Conservation (phyloP, 768 basidiomycete genomes). For the Fistulinella prunicolor region DNA sequence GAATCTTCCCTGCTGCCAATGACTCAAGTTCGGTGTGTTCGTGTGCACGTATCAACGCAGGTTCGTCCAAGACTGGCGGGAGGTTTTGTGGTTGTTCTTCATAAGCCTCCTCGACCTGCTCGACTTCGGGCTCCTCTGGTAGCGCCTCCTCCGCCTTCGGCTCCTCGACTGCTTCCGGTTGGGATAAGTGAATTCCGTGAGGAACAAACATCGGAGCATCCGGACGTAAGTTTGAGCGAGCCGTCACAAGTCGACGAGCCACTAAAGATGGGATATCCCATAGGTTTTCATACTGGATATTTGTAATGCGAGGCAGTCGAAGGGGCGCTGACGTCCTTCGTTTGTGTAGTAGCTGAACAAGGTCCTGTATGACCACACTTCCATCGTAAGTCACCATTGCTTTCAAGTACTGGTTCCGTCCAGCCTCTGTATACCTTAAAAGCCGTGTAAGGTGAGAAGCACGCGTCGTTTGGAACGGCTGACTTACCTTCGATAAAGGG, state of each 20-base stretch:
- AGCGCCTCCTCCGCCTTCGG: background rate
- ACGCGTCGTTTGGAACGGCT: background rate
- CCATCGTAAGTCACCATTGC: conserved; percentile 8
- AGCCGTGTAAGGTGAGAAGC: background rate
- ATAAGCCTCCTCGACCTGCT: conserved; percentile 8
- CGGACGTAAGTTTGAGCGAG: conserved; percentile 11
- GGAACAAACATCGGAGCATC: conserved; percentile 19
- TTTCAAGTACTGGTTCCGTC: conserved; percentile 8
- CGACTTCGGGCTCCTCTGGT: background rate
- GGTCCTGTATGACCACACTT: conserved; percentile 5
- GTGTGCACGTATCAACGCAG: conserved; percentile 14
- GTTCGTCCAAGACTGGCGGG: conserved; percentile 10
- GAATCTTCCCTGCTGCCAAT: conserved; percentile 22
- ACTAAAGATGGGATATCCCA: conserved; percentile 33
- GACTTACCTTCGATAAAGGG: conserved; percentile 7
- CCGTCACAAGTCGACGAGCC: conserved; percentile 10
- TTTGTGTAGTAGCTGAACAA: conserved; percentile 25
- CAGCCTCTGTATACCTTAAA: conserved; percentile 1
- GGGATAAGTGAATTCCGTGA: background rate
- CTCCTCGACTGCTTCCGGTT: background rate
- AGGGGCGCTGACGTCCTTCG: background rate
- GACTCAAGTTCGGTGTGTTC: conserved; percentile 28
- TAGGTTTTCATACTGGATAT: conserved; percentile 29
- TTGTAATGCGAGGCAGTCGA: conserved; percentile 22
- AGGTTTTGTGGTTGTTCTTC: conserved; percentile 12